Percentiles rank a stretch among this genome's conserved stretches.
Evolutionary conservation across 345 rosid genomes (phyloP).

Genomic region (Isatis tinctoria): DNA sequence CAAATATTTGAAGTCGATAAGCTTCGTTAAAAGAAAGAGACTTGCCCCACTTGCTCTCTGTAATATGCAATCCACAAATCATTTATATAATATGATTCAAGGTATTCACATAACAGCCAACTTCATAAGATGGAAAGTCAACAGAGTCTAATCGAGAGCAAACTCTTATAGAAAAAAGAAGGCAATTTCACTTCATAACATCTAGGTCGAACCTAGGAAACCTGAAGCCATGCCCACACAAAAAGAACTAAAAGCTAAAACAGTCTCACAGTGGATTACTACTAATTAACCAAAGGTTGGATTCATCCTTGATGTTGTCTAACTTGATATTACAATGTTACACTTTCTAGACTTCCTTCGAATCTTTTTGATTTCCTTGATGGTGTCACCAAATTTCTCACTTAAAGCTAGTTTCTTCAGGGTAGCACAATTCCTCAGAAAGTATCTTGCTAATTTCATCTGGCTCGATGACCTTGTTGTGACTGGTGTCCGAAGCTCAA

Average conservation of each 20-base stretch:
- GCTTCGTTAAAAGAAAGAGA: no score
- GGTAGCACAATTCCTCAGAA: not conserved
- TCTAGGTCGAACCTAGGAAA: not conserved
- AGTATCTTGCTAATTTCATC: not conserved
- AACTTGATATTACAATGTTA: not conserved
- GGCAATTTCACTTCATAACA: not conserved
- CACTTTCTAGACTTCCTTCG: not conserved
- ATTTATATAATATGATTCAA: not conserved
- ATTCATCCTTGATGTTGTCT: not conserved
- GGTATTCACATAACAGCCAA: not conserved
- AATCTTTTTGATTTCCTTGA: not conserved
- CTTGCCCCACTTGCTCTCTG: not conserved
- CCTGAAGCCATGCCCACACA: not conserved
- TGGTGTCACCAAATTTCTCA: not conserved
- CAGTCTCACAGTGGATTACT: not conserved
- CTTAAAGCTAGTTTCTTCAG: not conserved
- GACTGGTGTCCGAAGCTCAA: not conserved
- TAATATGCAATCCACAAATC: not conserved
- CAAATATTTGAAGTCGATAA: no score
- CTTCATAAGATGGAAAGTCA: not conserved
- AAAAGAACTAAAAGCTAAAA: not conserved
- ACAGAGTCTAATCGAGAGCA: not conserved
- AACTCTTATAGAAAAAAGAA: not conserved
- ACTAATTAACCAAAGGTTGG: not conserved
- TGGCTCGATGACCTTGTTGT: not conserved